Conservation (phyloP, 352 stramenopile genomes). For the Globisporangium echinulatum region DNA sequence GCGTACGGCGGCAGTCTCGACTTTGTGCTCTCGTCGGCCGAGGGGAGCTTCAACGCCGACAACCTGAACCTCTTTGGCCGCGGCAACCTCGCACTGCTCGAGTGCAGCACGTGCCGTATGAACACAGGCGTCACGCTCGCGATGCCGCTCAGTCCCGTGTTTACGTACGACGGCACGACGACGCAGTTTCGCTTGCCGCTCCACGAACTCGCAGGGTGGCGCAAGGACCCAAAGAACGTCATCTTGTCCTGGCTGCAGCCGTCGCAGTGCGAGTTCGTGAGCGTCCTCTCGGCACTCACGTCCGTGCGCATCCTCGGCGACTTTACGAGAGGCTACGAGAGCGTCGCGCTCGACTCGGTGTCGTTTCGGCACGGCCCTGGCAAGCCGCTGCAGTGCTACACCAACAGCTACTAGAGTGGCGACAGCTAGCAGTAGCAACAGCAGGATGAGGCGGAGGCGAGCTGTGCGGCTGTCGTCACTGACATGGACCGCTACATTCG, state of each 20-base stretch:
- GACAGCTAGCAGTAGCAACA: background rate
- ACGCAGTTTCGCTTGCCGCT: constrained; percentile 81
- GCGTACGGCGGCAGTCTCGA: constrained; percentile 86
- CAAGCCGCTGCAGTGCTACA: constrained; percentile 36
- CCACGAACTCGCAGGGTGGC: constrained; percentile 78
- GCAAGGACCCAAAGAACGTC: constrained; percentile 89
- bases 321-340: constrained; percentile 89
- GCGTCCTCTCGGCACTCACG: constrained; percentile 80
- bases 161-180: constrained; percentile 75
- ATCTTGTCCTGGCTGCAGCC: constrained; percentile 63
- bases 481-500: too few relatives aligned
- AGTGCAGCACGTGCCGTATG: constrained; percentile 79
- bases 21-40: constrained; percentile 88
- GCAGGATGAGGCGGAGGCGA: background rate
- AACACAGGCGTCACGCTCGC: constrained; percentile 80
- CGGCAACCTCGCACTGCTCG: constrained; percentile 74
- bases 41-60: constrained; percentile 73
- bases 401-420: constrained; percentile 21
- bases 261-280: constrained; percentile 84
- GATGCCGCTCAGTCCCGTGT: constrained; percentile 72
- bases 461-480: too few relatives aligned
- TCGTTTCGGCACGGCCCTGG: constrained; percentile 49
- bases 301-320: constrained; percentile 86
- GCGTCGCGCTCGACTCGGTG: constrained; percentile 84
- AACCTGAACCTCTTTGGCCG: constrained; percentile 73